Base-by-base conservation (phyloP, 306 rosid genomes). In the Canavalia ensiformis region DNA sequence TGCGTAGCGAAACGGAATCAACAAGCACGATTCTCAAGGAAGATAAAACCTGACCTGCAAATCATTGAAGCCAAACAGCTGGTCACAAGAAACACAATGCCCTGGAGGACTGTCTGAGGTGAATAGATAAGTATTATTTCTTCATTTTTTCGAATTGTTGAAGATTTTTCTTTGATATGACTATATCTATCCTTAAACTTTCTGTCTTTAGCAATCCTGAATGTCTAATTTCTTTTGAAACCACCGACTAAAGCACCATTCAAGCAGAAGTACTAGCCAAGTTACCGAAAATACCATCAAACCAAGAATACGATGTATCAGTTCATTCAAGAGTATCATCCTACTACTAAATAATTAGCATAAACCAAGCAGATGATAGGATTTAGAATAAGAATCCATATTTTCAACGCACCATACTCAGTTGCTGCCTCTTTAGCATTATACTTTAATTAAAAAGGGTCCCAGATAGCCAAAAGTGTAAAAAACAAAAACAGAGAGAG, bases 231-330 rank as follows among this genome's bases (percentile, higher is more conserved):
- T 60, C 7, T 39, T 18, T 12, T n/a, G 77, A 50, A 54, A 25
- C 59, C 13, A 45, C 68, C 62, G 33, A n/a, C 39, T 67, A 31
- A 55, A 41, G 11, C 37, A 55, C 50, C 58, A 54, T 54, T 67
- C 75, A 2, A 34, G 54, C 0, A 13, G 33, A 35, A 58, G 60
- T 58, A 78, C 55, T 13, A 8, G 45, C 45, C n/a, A 8, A 78
- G 37, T 56, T 52, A 41, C 52, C 66, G 54, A 49, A 79, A 58
- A 58, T 18, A 58, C 54, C 70, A 35, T 30, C 45, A 80, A 71
- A 59, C 72, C 50, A 70, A 80, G 72, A 59, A 71, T 46, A 6
- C 34, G 54, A 42, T 67, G 76, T 42, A 30, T 42, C 35, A 66
- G 52, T 52, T 71, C 78, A 49, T 34, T 9, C 47, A 51, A n/a